Evolutionary conservation across 1,284 basidiomycete species (phyloP).

Genomic region (Ustilago shanxiensis): DNA sequence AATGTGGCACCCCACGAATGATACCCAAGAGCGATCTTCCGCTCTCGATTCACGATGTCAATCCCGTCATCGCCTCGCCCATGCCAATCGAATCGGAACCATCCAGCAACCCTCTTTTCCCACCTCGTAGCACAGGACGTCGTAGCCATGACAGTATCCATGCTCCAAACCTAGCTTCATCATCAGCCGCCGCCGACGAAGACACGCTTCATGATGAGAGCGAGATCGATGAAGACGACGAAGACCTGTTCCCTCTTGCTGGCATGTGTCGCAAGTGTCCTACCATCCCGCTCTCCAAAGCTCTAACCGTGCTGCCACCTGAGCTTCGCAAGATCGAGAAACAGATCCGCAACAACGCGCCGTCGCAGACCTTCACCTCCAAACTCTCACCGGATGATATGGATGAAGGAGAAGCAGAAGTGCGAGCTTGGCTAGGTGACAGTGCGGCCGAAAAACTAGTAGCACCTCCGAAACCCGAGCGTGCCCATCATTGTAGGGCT

Average conservation of each 20-base stretch:
- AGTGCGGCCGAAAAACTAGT: conserved; percentile 58
- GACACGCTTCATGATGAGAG: conserved; percentile 3
- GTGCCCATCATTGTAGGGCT: conserved; percentile 93
- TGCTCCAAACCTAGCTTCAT: background rate
- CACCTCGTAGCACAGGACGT: conserved; percentile 5
- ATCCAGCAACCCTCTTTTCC: conserved; percentile 23
- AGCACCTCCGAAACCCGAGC: conserved; percentile 80
- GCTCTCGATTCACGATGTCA: conserved; percentile 34
- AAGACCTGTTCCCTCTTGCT: conserved; percentile 57
- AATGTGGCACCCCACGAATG: conserved; percentile 23
- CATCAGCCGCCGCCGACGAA: background rate
- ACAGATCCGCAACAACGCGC: conserved; percentile 37
- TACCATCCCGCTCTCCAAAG: conserved; percentile 55
- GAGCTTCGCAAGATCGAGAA: conserved; percentile 64
- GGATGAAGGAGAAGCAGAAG: conserved; percentile 63
- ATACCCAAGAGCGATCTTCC: conserved; percentile 34
- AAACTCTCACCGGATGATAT: conserved; percentile 49
- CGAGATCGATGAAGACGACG: conserved; percentile 44
- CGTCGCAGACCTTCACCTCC: conserved; percentile 23
- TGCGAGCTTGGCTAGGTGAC: conserved; percentile 61
- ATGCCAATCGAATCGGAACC: conserved; percentile 14
- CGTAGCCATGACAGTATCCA: conserved; percentile 22
- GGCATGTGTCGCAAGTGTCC: conserved; percentile 68
- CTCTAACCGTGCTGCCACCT: conserved; percentile 61
- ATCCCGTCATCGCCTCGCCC: conserved; percentile 22